Evolutionary conservation across 768 basidiomycete genomes (phyloP), one percentile per base, ranked within the genome.

Genomic region (Myochromella boudieri): DNA sequence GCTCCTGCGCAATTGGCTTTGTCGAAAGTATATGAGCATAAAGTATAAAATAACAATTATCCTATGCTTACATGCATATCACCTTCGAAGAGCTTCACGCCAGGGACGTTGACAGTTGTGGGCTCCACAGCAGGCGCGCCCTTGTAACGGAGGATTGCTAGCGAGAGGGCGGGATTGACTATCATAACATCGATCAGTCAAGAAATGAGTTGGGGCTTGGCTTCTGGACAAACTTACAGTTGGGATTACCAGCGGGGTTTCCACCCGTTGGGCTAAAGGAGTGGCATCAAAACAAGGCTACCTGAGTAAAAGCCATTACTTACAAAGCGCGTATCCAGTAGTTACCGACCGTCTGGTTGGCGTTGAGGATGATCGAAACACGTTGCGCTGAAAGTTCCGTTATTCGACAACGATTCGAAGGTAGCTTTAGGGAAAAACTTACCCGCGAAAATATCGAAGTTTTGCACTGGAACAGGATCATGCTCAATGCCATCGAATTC

Each of bases 261-360:
- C 52, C 52, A 27, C 52, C 52, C 12, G 46, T 48, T 12, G 51
- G 51, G 18, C 56, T 64, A 27, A n/a, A 17, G n/a, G 17, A 20
- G n/a, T 25, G 7, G 12, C 6, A 28, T 9, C 20, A 15, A 6
- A 41, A 4, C 12, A 41, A 27, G 10, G 3, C 6, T 20, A 9
- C 40, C 18, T 18, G 10, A 4, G n/a, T 12, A 31, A 22, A 8
- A 11, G 11, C 17, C 24, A 29, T 11, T 14, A 46, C 37, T 10
- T 3, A 46, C 45, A 34, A 34, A 10, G 60, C 65, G 28, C 61
- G 61, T 38, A 72, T 65, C 61, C 73, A 74, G 57, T 75, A 76
- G 58, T 76, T 76, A 26, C 53, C 63, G 5, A 74, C 56, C 4
- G 64, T 54, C 47, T 75, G 70, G 51, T 71, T 66, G n/a, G 74